Percentiles rank a stretch among this genome's conserved stretches.
Conservation (phyloP, 441 rosid genomes). For the Brassica balearica region DNA sequence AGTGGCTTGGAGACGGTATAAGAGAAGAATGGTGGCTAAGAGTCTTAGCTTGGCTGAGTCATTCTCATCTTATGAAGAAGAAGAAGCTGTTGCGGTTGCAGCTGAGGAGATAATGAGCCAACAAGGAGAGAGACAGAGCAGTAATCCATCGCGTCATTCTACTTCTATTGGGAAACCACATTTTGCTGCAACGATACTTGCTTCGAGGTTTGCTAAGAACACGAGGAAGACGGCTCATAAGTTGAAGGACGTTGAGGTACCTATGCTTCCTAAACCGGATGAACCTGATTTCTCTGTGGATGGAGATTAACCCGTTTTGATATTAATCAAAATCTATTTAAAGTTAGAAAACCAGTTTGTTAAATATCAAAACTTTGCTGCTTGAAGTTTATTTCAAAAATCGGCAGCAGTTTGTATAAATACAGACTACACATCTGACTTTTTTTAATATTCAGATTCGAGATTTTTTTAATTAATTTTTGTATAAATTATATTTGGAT, state of each 20-base stretch:
- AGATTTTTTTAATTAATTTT: background rate
- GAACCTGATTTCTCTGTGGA: constrained; percentile 88
- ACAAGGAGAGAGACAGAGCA: constrained; percentile 45
- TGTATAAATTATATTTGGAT: background rate
- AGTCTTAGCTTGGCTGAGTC: constrained; percentile 68
- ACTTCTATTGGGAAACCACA: constrained; percentile 60
- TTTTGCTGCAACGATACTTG: constrained; percentile 67
- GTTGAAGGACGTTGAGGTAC: constrained; percentile 59
- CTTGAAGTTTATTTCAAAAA: constrained; percentile 29
- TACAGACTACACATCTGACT: constrained; percentile 33
- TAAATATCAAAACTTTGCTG: constrained; percentile 30
- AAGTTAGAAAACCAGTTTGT: constrained; percentile 30
- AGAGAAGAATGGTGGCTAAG: constrained; percentile 61
- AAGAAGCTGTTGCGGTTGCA: constrained; percentile 34
- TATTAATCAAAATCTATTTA: constrained; percentile 3
- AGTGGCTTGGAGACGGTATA: constrained; percentile 78
- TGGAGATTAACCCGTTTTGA: constrained; percentile 44
- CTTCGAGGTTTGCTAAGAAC: constrained; percentile 86
- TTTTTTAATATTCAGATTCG: background rate
- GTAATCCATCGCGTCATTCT: constrained; percentile 32
- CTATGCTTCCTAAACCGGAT: constrained; percentile 77
- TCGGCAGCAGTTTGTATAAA: constrained; percentile 45
- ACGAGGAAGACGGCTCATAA: constrained; percentile 73
- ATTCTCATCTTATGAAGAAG: constrained; percentile 49
- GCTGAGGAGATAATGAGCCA: constrained; percentile 44